Conservation (phyloP, 23 red algal species). For the Gracilaria domingensis region DNA sequence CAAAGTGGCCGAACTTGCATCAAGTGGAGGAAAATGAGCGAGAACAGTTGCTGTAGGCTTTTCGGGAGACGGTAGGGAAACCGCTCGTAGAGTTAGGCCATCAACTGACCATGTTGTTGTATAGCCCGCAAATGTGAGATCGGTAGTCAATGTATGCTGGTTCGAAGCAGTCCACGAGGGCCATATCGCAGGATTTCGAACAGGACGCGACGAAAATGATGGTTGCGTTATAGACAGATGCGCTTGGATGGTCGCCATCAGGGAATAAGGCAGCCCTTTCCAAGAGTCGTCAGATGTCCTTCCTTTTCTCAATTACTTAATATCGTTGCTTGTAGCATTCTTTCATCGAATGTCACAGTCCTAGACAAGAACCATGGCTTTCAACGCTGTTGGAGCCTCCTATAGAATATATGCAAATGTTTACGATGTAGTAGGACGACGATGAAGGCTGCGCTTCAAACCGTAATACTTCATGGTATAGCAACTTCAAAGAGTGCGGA, state of each 20-base stretch:
- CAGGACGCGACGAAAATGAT: neutral
- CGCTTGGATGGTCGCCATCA: conserved; percentile 23
- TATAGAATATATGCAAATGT: neutral
- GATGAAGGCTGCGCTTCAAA: too few species aligned
- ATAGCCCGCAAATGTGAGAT: conserved; percentile 1
- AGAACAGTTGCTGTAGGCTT: neutral
- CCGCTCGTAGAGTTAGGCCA: conserved; percentile 15
- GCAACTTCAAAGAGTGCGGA: too few species aligned
- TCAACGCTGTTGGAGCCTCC: neutral
- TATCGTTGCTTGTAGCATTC: too few species aligned
- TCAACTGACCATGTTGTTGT: conserved; percentile 16
- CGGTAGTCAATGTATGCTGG: conserved; percentile 5
- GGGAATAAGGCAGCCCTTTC: neutral
- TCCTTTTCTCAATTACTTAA: too few species aligned
- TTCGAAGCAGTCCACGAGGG: conserved; percentile 17
- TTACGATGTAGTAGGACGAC: neutral
- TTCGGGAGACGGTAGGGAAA: conserved; percentile 14
- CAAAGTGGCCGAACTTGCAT: neutral
- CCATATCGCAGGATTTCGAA: conserved; percentile 3
- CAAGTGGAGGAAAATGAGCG: conserved; percentile 28
- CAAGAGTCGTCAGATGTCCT: neutral
- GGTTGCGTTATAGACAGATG: neutral
- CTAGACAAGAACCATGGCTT: neutral
- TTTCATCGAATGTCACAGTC: neutral
- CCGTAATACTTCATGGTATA: too few species aligned